These are phyloP conservation scores for Nigrospora osmanthi DNA, from an alignment of 2,329 filamentous ascomycete genomes.

Conservation along the genomic window DNA sequence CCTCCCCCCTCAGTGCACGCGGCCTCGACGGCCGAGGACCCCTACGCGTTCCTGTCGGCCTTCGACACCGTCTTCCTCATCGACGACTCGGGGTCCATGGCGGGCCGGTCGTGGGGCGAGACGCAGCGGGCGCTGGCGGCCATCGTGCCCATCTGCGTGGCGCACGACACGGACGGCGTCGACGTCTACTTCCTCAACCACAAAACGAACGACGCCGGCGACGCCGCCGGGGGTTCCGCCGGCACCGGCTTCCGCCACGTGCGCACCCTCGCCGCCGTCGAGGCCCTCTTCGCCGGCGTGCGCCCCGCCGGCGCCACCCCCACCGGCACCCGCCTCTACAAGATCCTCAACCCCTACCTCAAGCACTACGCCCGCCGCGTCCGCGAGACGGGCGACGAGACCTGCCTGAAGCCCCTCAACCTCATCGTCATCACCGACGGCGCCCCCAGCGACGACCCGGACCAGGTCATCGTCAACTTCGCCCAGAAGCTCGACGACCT, in stretches of 20 bases:
- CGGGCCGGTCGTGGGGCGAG: constrained; percentile 67
- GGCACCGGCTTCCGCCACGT: constrained; percentile 58
- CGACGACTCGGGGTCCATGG: constrained; percentile 89
- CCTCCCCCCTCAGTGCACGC: background rate
- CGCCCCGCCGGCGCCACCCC: constrained; percentile 61
- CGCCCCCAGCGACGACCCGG: constrained; percentile 69
- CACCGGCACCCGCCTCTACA: constrained; percentile 62
- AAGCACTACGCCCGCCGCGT: constrained; percentile 36
- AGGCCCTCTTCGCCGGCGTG: constrained; percentile 62
- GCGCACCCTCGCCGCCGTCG: constrained; percentile 46
- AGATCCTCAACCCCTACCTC: constrained; percentile 70
- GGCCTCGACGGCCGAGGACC: constrained; percentile 8
- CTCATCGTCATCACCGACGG: constrained; percentile 93
- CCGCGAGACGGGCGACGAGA: constrained; percentile 23
- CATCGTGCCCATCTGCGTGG: constrained; percentile 76
- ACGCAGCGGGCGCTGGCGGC: constrained; percentile 54
- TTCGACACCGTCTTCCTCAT: constrained; percentile 91
- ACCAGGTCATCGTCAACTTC: constrained; percentile 56
- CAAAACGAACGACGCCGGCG: constrained; percentile 28
- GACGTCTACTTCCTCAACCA: constrained; percentile 90
- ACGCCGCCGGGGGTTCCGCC: constrained; percentile 22
- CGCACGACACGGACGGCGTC: constrained; percentile 74
- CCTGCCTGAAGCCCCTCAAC: constrained; percentile 67
- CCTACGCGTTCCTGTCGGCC: constrained; percentile 56
- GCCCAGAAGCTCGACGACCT: constrained; percentile 65